Percentiles rank a stretch among this genome's conserved stretches.
phyloP scores from a whole-genome alignment of 441 rosid genomes.

The Raphanus hybrid region DNA sequence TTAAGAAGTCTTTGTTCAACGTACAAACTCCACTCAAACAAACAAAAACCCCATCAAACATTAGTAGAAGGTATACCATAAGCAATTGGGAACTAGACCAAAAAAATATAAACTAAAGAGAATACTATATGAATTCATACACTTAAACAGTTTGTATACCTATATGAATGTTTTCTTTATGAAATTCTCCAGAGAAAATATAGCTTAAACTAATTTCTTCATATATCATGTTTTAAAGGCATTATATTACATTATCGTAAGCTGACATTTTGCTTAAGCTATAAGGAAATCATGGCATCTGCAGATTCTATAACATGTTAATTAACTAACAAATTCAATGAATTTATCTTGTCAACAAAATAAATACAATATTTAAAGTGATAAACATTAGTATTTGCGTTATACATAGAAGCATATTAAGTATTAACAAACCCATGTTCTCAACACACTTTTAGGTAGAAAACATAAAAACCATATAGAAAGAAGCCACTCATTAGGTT shows the following conservation, averaged over 20 bases:
- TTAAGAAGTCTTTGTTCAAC: neutral
- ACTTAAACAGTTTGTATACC: neutral
- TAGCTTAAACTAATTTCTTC: neutral
- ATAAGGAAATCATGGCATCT: neutral
- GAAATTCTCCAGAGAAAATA: neutral
- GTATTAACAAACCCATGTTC: conserved; percentile 1
- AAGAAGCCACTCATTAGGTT: neutral
- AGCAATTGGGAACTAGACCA: neutral
- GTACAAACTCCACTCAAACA: neutral
- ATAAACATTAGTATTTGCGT: neutral
- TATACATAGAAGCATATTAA: neutral
- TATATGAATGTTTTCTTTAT: neutral
- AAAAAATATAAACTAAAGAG: neutral
- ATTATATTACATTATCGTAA: neutral
- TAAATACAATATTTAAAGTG: neutral
- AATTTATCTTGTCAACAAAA: neutral
- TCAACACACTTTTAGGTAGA: neutral
- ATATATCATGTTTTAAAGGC: neutral
- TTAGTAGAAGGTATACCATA: neutral
- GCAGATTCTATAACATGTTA: neutral
- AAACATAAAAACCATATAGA: neutral
- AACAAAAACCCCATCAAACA: neutral
- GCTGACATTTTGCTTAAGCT: neutral
- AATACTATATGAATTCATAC: neutral
- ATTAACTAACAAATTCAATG: neutral